These are phyloP conservation scores for Sporothrix inflata DNA, from an alignment of 2,329 filamentous ascomycete species.

Conservation along the genomic window DNA sequence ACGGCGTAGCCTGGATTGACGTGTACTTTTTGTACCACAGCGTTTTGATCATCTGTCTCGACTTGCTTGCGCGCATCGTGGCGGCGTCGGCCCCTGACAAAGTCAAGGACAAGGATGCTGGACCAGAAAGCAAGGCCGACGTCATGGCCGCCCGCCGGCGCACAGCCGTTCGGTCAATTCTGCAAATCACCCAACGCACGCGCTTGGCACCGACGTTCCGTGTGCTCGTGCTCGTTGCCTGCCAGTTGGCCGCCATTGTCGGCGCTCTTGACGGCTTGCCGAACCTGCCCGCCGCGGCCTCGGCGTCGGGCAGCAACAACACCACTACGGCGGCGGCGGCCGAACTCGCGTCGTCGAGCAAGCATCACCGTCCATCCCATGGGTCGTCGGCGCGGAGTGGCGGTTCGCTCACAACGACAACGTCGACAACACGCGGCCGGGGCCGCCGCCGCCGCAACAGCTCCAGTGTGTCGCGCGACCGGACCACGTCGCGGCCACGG, in stretches of 20 bases:
- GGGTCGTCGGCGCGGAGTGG: not conserved
- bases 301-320: slow-evolving; percentile 2
- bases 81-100: not conserved
- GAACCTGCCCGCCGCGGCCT: slow-evolving; percentile 6
- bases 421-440: slow-evolving; percentile 3
- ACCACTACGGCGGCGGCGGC: not conserved
- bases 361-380: not conserved
- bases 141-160: slow-evolving; percentile 22
- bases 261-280: slow-evolving; percentile 28
- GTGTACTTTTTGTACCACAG: slow-evolving; percentile 44
- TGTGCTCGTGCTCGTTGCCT: slow-evolving; percentile 29
- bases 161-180: slow-evolving; percentile 24
- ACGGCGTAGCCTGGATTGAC: slow-evolving; percentile 48
- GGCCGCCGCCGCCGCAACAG: slow-evolving; percentile 22
- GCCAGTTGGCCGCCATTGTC: slow-evolving; percentile 32
- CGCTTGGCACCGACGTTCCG: slow-evolving; percentile 29
- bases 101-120: not conserved
- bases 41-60: slow-evolving; percentile 32
- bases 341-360: not conserved
- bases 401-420: not conserved
- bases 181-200: slow-evolving; percentile 25
- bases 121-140: not conserved
- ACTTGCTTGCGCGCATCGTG: slow-evolving; percentile 29
- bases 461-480: slow-evolving; percentile 21
- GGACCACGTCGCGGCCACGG: not conserved